Conservation (phyloP, 202 grass and related monocot species). For the Panicum hallii region DNA sequence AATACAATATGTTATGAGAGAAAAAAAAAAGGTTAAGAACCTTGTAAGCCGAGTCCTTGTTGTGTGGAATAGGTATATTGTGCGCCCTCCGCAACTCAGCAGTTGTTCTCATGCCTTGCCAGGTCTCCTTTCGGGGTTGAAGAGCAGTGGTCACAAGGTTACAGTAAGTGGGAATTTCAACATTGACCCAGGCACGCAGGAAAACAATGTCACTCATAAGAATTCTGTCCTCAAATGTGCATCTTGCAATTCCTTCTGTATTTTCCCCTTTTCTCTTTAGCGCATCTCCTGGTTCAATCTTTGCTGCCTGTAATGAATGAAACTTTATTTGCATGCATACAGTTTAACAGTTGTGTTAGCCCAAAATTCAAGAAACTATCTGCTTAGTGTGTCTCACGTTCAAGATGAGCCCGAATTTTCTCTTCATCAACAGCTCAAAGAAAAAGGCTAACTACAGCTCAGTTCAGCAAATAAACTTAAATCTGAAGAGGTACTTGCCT, state of each 20-base stretch:
- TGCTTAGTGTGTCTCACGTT: slow-evolving; percentile 4
- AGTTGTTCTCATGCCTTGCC: slow-evolving; percentile 94
- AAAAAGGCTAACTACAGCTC: not conserved
- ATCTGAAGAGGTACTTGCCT: not conserved
- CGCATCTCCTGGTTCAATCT: slow-evolving; percentile 66
- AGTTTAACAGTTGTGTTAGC: slow-evolving; percentile 23
- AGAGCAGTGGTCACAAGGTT: slow-evolving; percentile 81
- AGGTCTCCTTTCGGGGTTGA: slow-evolving; percentile 68
- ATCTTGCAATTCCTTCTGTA: slow-evolving; percentile 88
- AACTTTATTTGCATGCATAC: slow-evolving; percentile 8
- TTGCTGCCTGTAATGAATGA: slow-evolving; percentile 70
- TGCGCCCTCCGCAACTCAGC: slow-evolving; percentile 72
- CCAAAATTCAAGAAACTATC: not conserved
- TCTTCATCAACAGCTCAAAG: not conserved
- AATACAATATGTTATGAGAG: not conserved
- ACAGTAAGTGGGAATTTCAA: slow-evolving; percentile 73
- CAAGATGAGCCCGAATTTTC: slow-evolving; percentile 13
- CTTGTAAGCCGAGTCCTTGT: slow-evolving; percentile 93
- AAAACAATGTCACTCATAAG: slow-evolving; percentile 98
- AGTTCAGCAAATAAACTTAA: slow-evolving; percentile 17
- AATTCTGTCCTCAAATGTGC: slow-evolving; percentile 97
- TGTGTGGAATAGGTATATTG: slow-evolving; percentile 73
- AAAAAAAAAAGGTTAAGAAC: slow-evolving; percentile 48
- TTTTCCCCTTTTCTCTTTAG: slow-evolving; percentile 70
- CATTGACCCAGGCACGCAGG: slow-evolving; percentile 90